phyloP scores from a whole-genome alignment of 768 basidiomycete genomes.

The Phylloporus sp. region DNA sequence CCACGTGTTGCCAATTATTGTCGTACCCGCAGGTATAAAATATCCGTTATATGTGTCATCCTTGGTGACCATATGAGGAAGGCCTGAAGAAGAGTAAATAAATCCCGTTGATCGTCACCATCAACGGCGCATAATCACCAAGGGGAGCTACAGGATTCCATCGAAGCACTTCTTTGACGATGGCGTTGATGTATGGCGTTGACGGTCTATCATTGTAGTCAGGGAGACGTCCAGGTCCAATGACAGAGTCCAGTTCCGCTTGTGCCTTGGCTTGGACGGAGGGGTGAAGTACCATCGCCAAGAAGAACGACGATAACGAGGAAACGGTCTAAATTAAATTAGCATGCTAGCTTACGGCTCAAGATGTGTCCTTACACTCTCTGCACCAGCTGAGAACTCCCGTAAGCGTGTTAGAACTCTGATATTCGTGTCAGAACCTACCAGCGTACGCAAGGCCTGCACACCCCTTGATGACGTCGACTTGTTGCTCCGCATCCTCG shows the following conservation, averaged over 20 bases:
- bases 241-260: constrained; percentile 24
- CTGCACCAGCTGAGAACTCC: constrained; percentile 35
- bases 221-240: constrained; percentile 28
- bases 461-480: constrained; percentile 38
- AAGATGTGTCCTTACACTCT: constrained; percentile 24
- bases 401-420: constrained; percentile 5
- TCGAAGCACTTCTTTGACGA: constrained; percentile 31
- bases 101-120: constrained; percentile 10
- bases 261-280: constrained; percentile 28
- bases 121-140: constrained; percentile 21
- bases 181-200: constrained; percentile 26
- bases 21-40: constrained; percentile 38
- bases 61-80: constrained; percentile 32
- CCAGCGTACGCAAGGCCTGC: constrained; percentile 48
- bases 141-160: constrained; percentile 34
- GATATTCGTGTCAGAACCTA: constrained; percentile 15
- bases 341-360: background rate
- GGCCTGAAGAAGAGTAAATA: constrained; percentile 16
- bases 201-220: constrained; percentile 30
- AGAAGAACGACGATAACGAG: constrained; percentile 28
- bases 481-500: constrained; percentile 14
- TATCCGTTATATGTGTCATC: constrained; percentile 31
- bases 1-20: constrained; percentile 61
- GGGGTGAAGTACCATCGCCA: constrained; percentile 30
- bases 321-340: constrained; percentile 24